phyloP scores from a whole-genome alignment of 768 basidiomycete species.

The Suillus alpinus region DNA sequence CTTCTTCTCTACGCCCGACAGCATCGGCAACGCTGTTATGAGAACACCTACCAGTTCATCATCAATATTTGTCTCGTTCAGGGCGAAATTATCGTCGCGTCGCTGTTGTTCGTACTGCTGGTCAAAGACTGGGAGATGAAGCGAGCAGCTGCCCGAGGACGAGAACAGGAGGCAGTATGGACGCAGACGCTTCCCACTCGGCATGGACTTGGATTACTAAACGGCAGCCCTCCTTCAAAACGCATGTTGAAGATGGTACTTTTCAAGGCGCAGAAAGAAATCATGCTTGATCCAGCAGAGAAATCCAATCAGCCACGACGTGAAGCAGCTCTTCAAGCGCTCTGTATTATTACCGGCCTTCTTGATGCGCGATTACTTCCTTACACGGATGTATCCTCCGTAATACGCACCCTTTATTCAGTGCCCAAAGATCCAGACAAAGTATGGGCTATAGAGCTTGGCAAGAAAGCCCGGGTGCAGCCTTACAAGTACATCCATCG shows the following conservation, averaged over 20 bases:
- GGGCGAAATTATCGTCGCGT: conserved; percentile 77
- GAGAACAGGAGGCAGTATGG: conserved; percentile 15
- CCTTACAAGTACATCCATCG: conserved; percentile 49
- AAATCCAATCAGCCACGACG: conserved; percentile 19
- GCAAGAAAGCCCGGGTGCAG: conserved; percentile 27
- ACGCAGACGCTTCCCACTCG: conserved; percentile 14
- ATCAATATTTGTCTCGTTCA: conserved; percentile 68
- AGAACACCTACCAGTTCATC: conserved; percentile 59
- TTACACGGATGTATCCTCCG: conserved; percentile 39
- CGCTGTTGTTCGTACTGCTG: conserved; percentile 62
- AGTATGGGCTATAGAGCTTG: conserved; percentile 36
- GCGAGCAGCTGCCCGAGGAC: conserved; percentile 24
- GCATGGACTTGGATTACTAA: conserved; percentile 10
- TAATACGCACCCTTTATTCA: conserved; percentile 47
- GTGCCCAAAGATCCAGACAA: conserved; percentile 39
- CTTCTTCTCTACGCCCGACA: conserved; percentile 54
- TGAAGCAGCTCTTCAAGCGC: conserved; percentile 50
- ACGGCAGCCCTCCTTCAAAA: conserved; percentile 22
- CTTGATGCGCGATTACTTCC: conserved; percentile 51
- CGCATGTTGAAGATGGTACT: conserved; percentile 33
- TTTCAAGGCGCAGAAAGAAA: conserved; percentile 24
- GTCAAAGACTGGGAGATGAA: conserved; percentile 60
- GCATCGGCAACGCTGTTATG: conserved; percentile 52
- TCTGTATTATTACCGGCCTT: conserved; percentile 54
- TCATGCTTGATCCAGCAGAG: conserved; percentile 25